These are phyloP conservation scores for Symbiodinium pilosum DNA, from an alignment of 73 alveolate species.

Conservation along the genomic window DNA sequence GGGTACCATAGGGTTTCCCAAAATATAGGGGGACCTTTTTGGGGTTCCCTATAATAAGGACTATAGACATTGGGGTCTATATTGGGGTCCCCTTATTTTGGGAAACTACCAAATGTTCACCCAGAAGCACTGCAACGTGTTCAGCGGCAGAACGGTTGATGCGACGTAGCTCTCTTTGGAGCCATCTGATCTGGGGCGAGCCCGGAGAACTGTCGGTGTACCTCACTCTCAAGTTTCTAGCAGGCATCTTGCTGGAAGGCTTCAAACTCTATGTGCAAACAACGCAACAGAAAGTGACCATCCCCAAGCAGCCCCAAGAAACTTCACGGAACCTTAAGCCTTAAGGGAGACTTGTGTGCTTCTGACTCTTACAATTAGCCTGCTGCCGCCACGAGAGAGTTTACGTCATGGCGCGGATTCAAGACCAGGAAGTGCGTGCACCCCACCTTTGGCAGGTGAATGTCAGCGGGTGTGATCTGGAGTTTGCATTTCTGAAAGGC, in stretches of 20 bases:
- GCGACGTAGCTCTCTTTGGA: conserved; percentile 12
- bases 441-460: not conserved
- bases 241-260: too few relatives aligned
- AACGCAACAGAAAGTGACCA: too few relatives aligned
- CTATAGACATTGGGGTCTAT: not conserved
- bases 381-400: too few relatives aligned
- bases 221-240: too few relatives aligned
- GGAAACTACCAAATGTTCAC: too few relatives aligned
- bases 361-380: too few relatives aligned
- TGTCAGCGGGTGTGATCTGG: not conserved
- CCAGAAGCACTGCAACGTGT: not conserved
- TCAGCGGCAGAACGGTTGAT: conserved; percentile 17
- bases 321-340: too few relatives aligned
- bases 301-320: too few relatives aligned
- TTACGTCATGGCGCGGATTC: conserved; percentile 43
- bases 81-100: not conserved
- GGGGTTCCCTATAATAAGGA: not conserved
- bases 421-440: conserved; percentile 70
- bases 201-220: conserved; percentile 36
- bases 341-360: too few relatives aligned
- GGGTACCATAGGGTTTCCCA: not conserved
- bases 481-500: too few relatives aligned
- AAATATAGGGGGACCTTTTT: not conserved
- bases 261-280: too few relatives aligned
- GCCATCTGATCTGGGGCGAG: conserved; percentile 74